phyloP scores from a whole-genome alignment of 441 rosid genomes.

The Populus hybrid region DNA sequence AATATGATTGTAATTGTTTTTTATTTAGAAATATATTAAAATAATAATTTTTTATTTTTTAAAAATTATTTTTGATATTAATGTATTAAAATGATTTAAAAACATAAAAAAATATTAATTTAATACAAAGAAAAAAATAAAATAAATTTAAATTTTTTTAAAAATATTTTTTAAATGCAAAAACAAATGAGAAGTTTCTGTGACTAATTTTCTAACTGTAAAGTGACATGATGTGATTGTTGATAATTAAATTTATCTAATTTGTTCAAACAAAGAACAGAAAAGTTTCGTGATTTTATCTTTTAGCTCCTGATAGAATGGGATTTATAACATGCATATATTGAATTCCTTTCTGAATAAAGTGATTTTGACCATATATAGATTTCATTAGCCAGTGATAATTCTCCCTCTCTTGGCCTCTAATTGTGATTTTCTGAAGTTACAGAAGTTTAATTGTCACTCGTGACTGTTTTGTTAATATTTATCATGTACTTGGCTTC shows the following conservation, averaged over 20 bases:
- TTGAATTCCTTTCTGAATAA: neutral
- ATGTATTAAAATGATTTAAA: too few species aligned
- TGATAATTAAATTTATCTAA: constrained; percentile 6
- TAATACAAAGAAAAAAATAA: too few species aligned
- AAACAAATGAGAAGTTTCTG: constrained; percentile 24
- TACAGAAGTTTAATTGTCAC: neutral
- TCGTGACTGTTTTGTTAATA: neutral
- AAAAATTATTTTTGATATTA: too few species aligned
- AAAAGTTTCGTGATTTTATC: neutral
- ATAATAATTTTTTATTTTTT: too few species aligned
- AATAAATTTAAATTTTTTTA: too few species aligned
- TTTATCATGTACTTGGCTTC: neutral
- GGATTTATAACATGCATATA: neutral
- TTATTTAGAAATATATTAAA: too few species aligned
- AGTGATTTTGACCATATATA: constrained; percentile 1
- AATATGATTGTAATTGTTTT: too few species aligned
- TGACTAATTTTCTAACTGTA: constrained; percentile 36
- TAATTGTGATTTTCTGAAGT: neutral
- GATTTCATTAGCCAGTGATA: neutral
- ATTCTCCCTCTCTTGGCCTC: neutral
- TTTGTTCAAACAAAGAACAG: constrained; percentile 19
- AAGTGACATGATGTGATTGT: constrained; percentile 35
- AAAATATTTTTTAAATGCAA: too few species aligned
- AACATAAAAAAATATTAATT: too few species aligned
- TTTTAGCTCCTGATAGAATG: neutral